Evolutionary conservation across 192 early-diverging fungal species (phyloP).

Genomic region (Backusella psychrophila): DNA sequence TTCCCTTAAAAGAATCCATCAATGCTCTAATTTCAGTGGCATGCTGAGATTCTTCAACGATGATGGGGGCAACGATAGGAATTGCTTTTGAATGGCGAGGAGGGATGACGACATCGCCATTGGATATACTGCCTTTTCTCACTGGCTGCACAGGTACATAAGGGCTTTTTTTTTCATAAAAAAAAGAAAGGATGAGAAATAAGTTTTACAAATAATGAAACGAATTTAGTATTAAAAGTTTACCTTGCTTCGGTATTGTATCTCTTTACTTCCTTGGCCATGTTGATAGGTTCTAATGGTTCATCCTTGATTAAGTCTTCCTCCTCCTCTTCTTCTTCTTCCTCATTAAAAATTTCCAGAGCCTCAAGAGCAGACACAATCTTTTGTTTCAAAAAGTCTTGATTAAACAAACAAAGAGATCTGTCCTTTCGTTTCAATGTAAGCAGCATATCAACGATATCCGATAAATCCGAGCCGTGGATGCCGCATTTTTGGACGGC

Average conservation of each 20-base stretch:
- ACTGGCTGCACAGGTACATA: background rate
- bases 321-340: background rate
- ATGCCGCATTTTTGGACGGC: slow-evolving; percentile 27
- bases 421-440: slow-evolving; percentile 34
- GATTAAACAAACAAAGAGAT: slow-evolving; percentile 37
- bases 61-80: slow-evolving; percentile 33
- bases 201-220: background rate
- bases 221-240: background rate
- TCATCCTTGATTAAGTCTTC: background rate
- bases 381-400: slow-evolving; percentile 27
- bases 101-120: slow-evolving; percentile 15
- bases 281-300: background rate
- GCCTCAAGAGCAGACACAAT: slow-evolving; percentile 29
- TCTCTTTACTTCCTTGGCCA: background rate
- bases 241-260: background rate
- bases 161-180: background rate
- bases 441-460: slow-evolving; percentile 38
- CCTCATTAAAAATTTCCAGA: slow-evolving; percentile 23
- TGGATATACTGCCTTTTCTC: slow-evolving; percentile 5
- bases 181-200: background rate
- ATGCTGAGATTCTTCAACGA: background rate
- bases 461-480: slow-evolving; percentile 1
- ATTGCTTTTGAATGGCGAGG: slow-evolving; percentile 30
- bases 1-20: slow-evolving; percentile 24
- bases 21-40: background rate